Evolutionary conservation across 148 eudicot species (phyloP), one percentile per base, ranked within the genome.

Genomic region (Dianthus caryophyllus): DNA sequence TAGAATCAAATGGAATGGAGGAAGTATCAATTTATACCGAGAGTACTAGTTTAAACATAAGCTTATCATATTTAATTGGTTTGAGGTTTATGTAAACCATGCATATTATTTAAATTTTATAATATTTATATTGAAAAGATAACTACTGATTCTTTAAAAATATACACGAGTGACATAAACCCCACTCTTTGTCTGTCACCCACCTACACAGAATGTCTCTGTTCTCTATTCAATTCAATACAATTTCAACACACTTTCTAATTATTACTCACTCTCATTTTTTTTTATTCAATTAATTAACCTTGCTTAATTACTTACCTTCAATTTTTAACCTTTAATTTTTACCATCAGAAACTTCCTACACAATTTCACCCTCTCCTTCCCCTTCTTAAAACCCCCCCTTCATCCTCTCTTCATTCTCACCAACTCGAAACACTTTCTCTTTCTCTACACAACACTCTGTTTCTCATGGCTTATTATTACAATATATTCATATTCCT

Each of bases 281-380:
- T n/a, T n/a, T n/a, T n/a, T n/a, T n/a, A n/a, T n/a, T n/a, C n/a
- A n/a, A 33, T 33, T 33, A 3, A 33, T 7, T 3, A 33, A 2
- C 38, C 38, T 33, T 33, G 7, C 38, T 33, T 2, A 33, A 33
- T n/a, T n/a, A n/a, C n/a, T n/a, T n/a, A n/a, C n/a, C n/a, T n/a
- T n/a, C n/a, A n/a, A n/a, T n/a, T n/a, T n/a, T n/a, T n/a, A n/a
- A n/a, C n/a, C n/a, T n/a, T n/a, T n/a, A n/a, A n/a, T n/a, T n/a
- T n/a, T n/a, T 21, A 15, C 25, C 39, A 39, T 63, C 20, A 75
- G 79, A 76, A 71, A 51, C 79, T 76, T 76, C 71, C 65, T 53
- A 63, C 18, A 31, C 51, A 17, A n/a, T 50, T 9, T 33, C 47
- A 10, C 21, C 7, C 68, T 1, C 39, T 52, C 26, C 18, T 47